Evolutionary conservation across 2,329 filamentous ascomycete species (phyloP).

Genomic region (Fusarium sterilihyphosum): DNA sequence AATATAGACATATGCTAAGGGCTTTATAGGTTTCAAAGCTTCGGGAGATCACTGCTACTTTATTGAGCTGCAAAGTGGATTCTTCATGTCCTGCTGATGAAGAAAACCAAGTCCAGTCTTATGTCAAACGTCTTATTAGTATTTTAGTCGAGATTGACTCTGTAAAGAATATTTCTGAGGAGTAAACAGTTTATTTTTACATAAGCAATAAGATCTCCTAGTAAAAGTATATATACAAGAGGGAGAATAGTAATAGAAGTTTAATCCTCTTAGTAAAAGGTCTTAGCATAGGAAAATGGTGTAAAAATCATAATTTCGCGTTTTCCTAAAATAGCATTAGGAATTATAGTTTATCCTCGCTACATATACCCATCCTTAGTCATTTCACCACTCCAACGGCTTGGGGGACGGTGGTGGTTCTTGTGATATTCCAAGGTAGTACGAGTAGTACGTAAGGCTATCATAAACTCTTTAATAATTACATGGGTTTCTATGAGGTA

Average conservation of each 20-base stretch:
- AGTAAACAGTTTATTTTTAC: accelerated
- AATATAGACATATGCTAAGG: background rate
- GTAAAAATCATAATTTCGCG: too few species aligned
- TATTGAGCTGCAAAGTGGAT: background rate
- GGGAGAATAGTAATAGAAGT: background rate
- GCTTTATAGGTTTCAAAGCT: background rate
- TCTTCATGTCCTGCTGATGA: background rate
- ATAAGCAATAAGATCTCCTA: background rate
- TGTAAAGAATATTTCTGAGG: background rate
- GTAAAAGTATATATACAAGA: background rate
- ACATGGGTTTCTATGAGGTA: background rate
- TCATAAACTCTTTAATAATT: background rate
- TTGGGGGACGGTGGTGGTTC: too few species aligned
- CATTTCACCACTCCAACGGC: too few species aligned
- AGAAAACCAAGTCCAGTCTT: background rate
- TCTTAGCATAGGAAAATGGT: too few species aligned
- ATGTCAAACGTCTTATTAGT: background rate
- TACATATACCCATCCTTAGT: too few species aligned
- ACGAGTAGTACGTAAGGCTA: background rate
- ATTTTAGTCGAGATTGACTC: background rate
- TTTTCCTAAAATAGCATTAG: too few species aligned
- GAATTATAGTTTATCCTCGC: too few species aligned
- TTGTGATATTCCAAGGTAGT: too few species aligned
- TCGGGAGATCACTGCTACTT: background rate
- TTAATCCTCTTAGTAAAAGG: too few species aligned